A percentile compares a stretch with the other conserved stretches of the same genome.
phyloP scores from a whole-genome alignment of 208 protist genomes.

The Trypanosomatidae sp. region DNA sequence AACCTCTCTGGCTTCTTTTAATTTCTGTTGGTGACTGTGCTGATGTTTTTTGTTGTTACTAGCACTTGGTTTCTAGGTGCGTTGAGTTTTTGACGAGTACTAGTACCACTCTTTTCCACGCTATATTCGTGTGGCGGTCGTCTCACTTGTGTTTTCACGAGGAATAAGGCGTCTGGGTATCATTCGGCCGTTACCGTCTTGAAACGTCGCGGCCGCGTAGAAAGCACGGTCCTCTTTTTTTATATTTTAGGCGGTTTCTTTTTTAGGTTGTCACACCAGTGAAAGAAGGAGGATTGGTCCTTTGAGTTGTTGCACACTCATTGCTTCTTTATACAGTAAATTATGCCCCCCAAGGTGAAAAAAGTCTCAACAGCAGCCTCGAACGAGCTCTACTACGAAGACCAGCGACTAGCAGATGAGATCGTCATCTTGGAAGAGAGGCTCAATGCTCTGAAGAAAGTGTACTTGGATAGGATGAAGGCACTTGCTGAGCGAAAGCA shows the following conservation, averaged over 20 bases:
- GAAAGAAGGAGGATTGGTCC: not conserved
- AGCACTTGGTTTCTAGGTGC: too few relatives aligned
- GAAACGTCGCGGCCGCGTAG: not conserved
- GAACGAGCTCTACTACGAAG: conserved; percentile 53
- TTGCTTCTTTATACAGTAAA: not conserved
- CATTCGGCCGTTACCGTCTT: not conserved
- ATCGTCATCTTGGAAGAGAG: conserved; percentile 47
- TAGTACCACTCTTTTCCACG: not conserved
- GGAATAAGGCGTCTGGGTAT: not conserved
- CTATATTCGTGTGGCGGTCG: not conserved
- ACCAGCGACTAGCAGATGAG: conserved; percentile 68
- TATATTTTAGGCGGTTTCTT: not conserved
- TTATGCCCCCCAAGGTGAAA: conserved; percentile 23
- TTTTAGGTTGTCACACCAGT: not conserved
- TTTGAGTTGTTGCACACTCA: not conserved
- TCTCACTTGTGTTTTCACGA: not conserved
- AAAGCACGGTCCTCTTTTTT: not conserved
- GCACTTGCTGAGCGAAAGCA: conserved; percentile 34
- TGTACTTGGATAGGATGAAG: conserved; percentile 58
- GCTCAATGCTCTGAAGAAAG: conserved; percentile 59
- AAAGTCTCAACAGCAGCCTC: conserved; percentile 24
- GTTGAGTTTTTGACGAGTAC: not conserved
- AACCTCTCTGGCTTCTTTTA: not conserved
- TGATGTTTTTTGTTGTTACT: not conserved
- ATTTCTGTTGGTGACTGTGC: not conserved